Percentiles rank a stretch among this genome's conserved stretches.
phyloP scores from a whole-genome alignment of 2,329 filamentous ascomycete genomes.

The Plenodomus tracheiphilus region DNA sequence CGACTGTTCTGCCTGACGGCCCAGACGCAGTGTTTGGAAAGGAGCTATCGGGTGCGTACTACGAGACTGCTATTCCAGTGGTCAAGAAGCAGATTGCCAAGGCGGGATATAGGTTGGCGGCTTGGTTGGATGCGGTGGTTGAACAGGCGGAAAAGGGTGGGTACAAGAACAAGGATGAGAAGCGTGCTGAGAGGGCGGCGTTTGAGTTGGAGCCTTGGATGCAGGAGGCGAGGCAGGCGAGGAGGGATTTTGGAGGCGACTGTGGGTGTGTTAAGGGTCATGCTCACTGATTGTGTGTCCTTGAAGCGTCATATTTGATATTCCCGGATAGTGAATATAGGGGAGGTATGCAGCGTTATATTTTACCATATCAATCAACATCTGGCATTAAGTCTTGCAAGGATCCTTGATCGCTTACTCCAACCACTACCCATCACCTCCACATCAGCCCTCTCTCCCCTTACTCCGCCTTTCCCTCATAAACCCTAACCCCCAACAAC shows the following conservation, averaged over 20 bases:
- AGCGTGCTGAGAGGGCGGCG: conserved; percentile 13
- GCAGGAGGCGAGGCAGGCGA: conserved; percentile 28
- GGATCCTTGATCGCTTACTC: no score
- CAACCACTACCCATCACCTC: no score
- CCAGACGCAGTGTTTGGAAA: conserved; percentile 37
- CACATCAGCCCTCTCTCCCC: no score
- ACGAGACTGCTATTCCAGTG: conserved; percentile 42
- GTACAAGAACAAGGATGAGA: conserved; percentile 7
- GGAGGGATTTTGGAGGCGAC: conserved; percentile 33
- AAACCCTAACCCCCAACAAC: conserved; percentile 22
- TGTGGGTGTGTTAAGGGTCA: conserved; percentile 31
- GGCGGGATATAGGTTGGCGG: conserved; percentile 38
- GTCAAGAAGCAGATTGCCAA: conserved; percentile 51
- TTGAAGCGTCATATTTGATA: no score
- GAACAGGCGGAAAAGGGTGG: conserved; percentile 17
- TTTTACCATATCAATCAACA: no score
- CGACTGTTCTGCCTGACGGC: conserved; percentile 47
- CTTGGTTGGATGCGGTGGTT: conserved; percentile 37
- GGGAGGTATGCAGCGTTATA: no score
- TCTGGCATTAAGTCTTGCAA: no score
- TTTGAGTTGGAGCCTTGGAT: conserved; percentile 29
- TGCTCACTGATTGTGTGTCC: no score
- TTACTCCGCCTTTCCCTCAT: conserved; percentile 16
- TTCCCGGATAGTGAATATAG: no score
- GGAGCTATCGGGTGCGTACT: conserved; percentile 45